A percentile compares a stretch with the other conserved stretches of the same genome.
Conservation (phyloP, 2,329 filamentous ascomycete genomes). For the Botrytis pseudocinerea region DNA sequence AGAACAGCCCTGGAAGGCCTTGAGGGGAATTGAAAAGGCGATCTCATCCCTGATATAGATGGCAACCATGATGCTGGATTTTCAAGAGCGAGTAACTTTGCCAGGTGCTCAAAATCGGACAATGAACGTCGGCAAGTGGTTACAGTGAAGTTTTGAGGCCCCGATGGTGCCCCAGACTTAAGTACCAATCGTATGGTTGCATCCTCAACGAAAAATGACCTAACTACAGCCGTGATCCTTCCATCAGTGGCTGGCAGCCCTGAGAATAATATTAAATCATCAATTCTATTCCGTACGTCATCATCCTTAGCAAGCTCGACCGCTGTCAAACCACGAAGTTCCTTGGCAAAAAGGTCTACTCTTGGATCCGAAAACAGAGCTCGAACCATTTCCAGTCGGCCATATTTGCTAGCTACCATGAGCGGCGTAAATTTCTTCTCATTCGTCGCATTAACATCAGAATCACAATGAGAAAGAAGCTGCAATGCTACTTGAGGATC, state of each 20-base stretch:
- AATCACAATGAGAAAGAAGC: slow-evolving; percentile 81
- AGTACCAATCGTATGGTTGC: slow-evolving; percentile 88
- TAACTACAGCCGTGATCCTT: slow-evolving; percentile 86
- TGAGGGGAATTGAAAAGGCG: slow-evolving; percentile 89
- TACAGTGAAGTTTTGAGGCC: slow-evolving; percentile 81
- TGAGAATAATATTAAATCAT: slow-evolving; percentile 85
- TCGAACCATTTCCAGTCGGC: slow-evolving; percentile 88
- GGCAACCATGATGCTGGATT: slow-evolving; percentile 96
- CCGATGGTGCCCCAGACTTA: slow-evolving; percentile 88
- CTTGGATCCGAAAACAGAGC: slow-evolving; percentile 83
- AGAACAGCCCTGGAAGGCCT: slow-evolving; percentile 85
- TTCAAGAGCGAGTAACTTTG: slow-evolving; percentile 79
- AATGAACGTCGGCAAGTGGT: slow-evolving; percentile 90
- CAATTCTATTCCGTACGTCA: slow-evolving; percentile 93
- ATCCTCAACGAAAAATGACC: slow-evolving; percentile 97
- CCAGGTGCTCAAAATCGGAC: slow-evolving; percentile 86
- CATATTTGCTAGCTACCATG: slow-evolving; percentile 99
- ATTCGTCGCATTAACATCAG: slow-evolving; percentile 94
- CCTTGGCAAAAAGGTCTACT: slow-evolving; percentile 81
- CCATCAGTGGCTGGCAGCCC: slow-evolving; percentile 70
- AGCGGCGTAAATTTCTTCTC: slow-evolving; percentile 92
- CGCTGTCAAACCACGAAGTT: slow-evolving; percentile 84
- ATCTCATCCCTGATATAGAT: slow-evolving; percentile 71
- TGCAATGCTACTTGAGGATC: slow-evolving; percentile 74
- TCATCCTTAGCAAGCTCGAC: slow-evolving; percentile 98